Evolutionary conservation across 345 rosid genomes (phyloP).

Genomic region (Aegle marmelos): DNA sequence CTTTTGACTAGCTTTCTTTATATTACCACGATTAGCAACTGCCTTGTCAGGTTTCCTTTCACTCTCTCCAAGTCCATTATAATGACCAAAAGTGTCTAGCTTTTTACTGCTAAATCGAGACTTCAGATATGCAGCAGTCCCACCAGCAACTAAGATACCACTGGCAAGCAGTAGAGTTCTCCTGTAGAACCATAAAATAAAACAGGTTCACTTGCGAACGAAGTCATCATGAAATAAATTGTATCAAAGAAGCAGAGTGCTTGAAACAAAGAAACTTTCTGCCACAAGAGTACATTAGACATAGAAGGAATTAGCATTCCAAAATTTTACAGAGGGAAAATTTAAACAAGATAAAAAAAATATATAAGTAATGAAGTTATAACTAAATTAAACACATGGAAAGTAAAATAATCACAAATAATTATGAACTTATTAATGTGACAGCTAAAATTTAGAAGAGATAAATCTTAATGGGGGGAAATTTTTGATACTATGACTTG

Average conservation of each 20-base stretch:
- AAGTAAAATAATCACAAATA: not conserved
- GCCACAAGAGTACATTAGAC: not conserved
- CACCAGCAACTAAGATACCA: slow-evolving; percentile 82
- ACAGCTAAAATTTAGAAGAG: not conserved
- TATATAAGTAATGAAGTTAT: not conserved
- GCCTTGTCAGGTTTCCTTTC: slow-evolving; percentile 34
- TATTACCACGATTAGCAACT: slow-evolving; percentile 27
- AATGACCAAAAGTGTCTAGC: slow-evolving; percentile 34
- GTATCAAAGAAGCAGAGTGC: not conserved
- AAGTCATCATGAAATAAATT: not conserved
- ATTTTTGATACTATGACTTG: not conserved
- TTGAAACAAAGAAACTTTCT: not conserved
- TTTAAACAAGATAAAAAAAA: too few relatives aligned
- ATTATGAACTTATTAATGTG: too few relatives aligned
- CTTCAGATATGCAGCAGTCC: slow-evolving; percentile 73
- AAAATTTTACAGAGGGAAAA: too few relatives aligned
- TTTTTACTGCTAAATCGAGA: slow-evolving; percentile 44
- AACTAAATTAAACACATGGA: not conserved
- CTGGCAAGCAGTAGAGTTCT: slow-evolving; percentile 75
- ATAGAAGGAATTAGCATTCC: too few relatives aligned
- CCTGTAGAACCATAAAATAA: slow-evolving; percentile 40
- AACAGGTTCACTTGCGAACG: not conserved
- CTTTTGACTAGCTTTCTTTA: slow-evolving; percentile 41
- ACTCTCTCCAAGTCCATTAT: slow-evolving; percentile 51
- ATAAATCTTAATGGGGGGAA: not conserved